These are phyloP conservation scores for Coccinonectria pachysandricola DNA, from an alignment of 2,329 filamentous ascomycete genomes.

Conservation along the genomic window DNA sequence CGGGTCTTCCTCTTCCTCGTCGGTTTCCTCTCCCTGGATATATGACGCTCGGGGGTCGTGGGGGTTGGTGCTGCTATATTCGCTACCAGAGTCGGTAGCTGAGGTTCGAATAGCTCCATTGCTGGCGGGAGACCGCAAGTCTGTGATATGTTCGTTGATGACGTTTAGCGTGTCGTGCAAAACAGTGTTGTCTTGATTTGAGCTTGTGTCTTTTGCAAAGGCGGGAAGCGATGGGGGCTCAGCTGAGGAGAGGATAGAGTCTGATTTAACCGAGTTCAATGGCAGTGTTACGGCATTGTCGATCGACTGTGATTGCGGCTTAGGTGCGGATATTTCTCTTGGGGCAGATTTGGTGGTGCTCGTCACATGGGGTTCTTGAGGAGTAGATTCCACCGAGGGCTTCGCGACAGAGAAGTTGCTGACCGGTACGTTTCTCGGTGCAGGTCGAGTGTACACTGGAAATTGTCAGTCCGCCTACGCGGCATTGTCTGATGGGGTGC, in stretches of 20 bases:
- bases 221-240: conserved; percentile 15
- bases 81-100: conserved; percentile 71
- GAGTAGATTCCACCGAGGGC: conserved; percentile 20
- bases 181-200: conserved; percentile 54
- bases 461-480: conserved; percentile 19
- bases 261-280: conserved; percentile 30
- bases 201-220: conserved; percentile 29
- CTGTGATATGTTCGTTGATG: conserved; percentile 93
- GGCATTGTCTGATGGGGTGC: conserved; percentile 17
- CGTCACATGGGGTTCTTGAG: conserved; percentile 13
- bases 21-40: conserved; percentile 88
- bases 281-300: conserved; percentile 32
- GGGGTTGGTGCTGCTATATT: conserved; percentile 81
- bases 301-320: conserved; percentile 19
- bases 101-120: conserved; percentile 41
- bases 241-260: conserved; percentile 15
- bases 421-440: conserved; percentile 34
- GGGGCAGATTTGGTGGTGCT: conserved; percentile 12
- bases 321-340: conserved; percentile 22
- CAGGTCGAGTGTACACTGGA: conserved; percentile 51
- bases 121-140: conserved; percentile 52
- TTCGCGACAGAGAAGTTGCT: conserved; percentile 22
- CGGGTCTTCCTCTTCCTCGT: conserved; percentile 76
- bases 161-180: conserved; percentile 93
- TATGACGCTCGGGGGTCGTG: conserved; percentile 72